Evolutionary conservation across 176 grass and related monocot genomes (phyloP).

Genomic region (Juncus inflexus): DNA sequence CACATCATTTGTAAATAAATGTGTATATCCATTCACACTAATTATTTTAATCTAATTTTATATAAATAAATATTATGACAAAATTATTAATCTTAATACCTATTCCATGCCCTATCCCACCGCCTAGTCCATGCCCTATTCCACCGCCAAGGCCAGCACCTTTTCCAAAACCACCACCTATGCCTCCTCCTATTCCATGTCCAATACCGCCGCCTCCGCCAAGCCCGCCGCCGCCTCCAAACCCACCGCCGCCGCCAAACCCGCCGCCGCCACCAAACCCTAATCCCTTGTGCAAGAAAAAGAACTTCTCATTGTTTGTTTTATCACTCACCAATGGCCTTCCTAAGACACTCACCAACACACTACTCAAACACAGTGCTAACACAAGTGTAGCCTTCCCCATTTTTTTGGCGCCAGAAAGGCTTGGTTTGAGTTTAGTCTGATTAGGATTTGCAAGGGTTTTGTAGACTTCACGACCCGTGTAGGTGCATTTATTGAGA

Average conservation of each 20-base stretch:
- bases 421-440: not conserved
- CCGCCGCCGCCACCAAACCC: slow-evolving; percentile 39
- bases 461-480: slow-evolving; percentile 18
- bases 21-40: too few relatives aligned
- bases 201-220: slow-evolving; percentile 18
- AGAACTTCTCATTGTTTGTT: slow-evolving; percentile 35
- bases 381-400: slow-evolving; percentile 33
- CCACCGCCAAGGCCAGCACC: slow-evolving; percentile 26
- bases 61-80: too few relatives aligned
- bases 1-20: too few relatives aligned
- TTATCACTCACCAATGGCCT: slow-evolving; percentile 30
- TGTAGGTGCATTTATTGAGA: slow-evolving; percentile 12
- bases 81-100: too few relatives aligned
- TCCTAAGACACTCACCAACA: slow-evolving; percentile 34
- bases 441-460: not conserved
- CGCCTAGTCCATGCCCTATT: slow-evolving; percentile 16
- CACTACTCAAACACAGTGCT: slow-evolving; percentile 50
- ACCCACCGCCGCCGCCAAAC: slow-evolving; percentile 5
- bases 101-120: slow-evolving; percentile 24
- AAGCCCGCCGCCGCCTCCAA: slow-evolving; percentile 11
- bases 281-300: slow-evolving; percentile 54
- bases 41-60: too few relatives aligned
- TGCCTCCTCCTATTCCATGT: slow-evolving; percentile 18
- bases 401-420: slow-evolving; percentile 18
- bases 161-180: not conserved